Percentiles rank a stretch among this genome's conserved stretches.
phyloP scores from a whole-genome alignment of 75 land plant species.

The Sequoiadendron giganteum region DNA sequence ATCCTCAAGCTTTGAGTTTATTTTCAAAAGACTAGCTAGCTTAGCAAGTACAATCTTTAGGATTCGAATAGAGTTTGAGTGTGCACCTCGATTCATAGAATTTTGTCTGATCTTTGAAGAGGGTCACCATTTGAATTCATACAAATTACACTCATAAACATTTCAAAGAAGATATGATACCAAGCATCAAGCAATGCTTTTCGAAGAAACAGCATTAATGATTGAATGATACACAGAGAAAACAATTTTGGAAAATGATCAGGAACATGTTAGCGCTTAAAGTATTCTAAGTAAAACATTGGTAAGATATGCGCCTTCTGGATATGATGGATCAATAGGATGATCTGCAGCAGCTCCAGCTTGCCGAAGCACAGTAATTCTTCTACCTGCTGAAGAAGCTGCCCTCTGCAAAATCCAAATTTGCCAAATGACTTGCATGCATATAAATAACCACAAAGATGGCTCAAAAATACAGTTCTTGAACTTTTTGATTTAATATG shows the following conservation, averaged over 20 bases:
- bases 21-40: not conserved
- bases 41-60: not conserved
- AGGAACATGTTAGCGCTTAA: conserved; percentile 12
- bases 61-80: not conserved
- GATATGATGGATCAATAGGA: conserved; percentile 89
- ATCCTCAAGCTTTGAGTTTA: not conserved
- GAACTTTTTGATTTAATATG: not conserved
- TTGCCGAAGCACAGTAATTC: conserved; percentile 61
- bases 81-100: not conserved
- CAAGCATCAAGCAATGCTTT: not conserved
- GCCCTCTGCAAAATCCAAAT: conserved; percentile 60
- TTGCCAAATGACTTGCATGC: not conserved
- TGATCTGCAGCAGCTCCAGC: conserved; percentile 95
- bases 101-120: not conserved
- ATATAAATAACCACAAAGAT: not conserved
- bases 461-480: not conserved
- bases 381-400: conserved; percentile 65
- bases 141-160: not conserved
- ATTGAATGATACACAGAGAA: not conserved
- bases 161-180: not conserved
- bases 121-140: not conserved
- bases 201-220: not conserved
- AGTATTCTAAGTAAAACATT: conserved; percentile 65
- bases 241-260: not conserved
- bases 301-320: conserved; percentile 87